Evolutionary conservation across 257 asterid species (phyloP).

Genomic region (Perilla frutescens): DNA sequence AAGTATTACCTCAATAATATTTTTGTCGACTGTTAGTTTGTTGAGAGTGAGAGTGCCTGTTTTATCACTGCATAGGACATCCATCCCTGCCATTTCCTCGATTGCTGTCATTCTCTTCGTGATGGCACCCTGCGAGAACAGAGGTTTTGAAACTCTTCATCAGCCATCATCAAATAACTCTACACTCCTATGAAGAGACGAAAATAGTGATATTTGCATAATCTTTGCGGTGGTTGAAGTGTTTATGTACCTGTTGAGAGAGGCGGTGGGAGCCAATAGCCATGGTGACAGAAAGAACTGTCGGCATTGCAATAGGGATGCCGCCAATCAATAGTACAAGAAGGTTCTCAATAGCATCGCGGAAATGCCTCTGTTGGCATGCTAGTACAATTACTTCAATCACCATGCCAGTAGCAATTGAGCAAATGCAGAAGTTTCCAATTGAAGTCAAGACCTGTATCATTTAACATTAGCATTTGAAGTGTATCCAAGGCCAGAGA

Average conservation of each 20-base stretch:
- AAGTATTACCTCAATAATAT: conserved; percentile 52
- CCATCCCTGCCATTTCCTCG: conserved; percentile 91
- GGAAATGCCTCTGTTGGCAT: conserved; percentile 52
- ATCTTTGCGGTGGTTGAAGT: no score
- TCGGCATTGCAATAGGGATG: conserved; percentile 83
- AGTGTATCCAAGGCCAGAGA: no score
- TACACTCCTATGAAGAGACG: no score
- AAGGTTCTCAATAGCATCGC: conserved; percentile 66
- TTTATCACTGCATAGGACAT: conserved; percentile 79
- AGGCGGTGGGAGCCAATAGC: conserved; percentile 84
- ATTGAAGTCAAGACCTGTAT: conserved; percentile 73
- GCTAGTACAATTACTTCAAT: conserved; percentile 65
- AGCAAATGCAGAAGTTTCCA: conserved; percentile 82
- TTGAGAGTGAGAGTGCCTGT: conserved; percentile 80
- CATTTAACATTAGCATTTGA: not conserved
- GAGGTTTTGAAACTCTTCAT: no score
- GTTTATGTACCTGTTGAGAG: conserved; percentile 39
- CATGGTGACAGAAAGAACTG: conserved; percentile 79
- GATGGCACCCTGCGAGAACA: conserved; percentile 67
- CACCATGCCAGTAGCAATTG: conserved; percentile 62
- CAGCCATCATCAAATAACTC: no score
- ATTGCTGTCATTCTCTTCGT: conserved; percentile 89
- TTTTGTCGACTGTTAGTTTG: conserved; percentile 69
- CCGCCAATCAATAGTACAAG: conserved; percentile 78
- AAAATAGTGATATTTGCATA: no score